Evolutionary conservation across 331 rosid genomes (phyloP).

Genomic region (Quercus tomentella): DNA sequence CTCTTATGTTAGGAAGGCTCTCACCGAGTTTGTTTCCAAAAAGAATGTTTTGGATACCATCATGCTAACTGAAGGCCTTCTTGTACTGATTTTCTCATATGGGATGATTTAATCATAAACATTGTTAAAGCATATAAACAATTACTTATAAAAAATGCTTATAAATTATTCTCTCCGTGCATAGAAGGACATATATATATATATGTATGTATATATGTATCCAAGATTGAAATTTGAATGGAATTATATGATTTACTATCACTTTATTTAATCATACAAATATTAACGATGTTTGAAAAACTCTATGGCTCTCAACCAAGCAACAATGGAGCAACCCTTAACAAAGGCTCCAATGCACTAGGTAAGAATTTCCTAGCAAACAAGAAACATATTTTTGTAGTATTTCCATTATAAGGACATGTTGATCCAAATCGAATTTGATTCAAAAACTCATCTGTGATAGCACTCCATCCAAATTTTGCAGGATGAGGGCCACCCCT

Average conservation of each 20-base stretch:
- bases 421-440: conserved; percentile 37
- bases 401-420: conserved; percentile 37
- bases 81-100: too few relatives aligned
- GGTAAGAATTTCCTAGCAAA: conserved; percentile 64
- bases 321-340: conserved; percentile 35
- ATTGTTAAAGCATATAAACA: too few relatives aligned
- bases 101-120: too few relatives aligned
- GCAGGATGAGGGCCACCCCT: conserved; percentile 51
- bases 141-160: too few relatives aligned
- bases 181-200: too few relatives aligned
- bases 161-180: too few relatives aligned
- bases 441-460: conserved; percentile 44
- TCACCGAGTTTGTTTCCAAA: too few relatives aligned
- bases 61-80: too few relatives aligned
- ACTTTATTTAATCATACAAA: not conserved
- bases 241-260: not conserved
- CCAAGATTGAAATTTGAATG: too few relatives aligned
- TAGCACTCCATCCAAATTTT: conserved; percentile 24
- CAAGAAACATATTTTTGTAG: conserved; percentile 43
- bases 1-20: too few relatives aligned
- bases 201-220: too few relatives aligned
- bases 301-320: conserved; percentile 34
- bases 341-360: conserved; percentile 43
- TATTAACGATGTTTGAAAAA: not conserved
- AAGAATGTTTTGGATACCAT: too few relatives aligned